A percentile compares a stretch with the other conserved stretches of the same genome.
Conservation (phyloP, 306 rosid genomes). For the Pterocarpus macrocarpus region DNA sequence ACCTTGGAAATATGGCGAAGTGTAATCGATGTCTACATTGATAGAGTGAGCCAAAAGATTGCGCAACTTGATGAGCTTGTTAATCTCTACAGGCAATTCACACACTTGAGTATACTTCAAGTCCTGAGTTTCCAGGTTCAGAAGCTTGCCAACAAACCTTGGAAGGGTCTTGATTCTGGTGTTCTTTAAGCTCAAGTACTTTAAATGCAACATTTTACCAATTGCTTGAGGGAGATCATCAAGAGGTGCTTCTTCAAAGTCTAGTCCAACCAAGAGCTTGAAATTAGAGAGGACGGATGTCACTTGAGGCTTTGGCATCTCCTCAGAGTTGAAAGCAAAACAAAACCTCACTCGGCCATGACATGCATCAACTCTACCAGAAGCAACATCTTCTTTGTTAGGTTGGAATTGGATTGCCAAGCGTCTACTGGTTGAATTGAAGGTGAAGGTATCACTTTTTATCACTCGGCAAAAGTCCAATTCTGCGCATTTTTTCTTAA, state of each 20-base stretch:
- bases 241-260: constrained; percentile 26
- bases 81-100: too few species aligned
- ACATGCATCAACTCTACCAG: background rate
- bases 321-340: background rate
- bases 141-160: constrained; percentile 15
- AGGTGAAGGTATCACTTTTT: background rate
- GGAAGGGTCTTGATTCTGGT: background rate
- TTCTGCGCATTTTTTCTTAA: background rate
- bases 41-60: constrained; percentile 9
- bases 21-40: background rate
- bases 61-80: background rate
- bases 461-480: constrained; percentile 4
- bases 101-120: background rate
- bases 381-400: background rate
- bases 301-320: background rate
- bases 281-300: background rate
- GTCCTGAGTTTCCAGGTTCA: background rate
- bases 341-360: background rate
- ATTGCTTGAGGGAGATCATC: background rate
- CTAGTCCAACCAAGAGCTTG: background rate
- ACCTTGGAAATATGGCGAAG: too few species aligned
- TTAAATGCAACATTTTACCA: background rate
- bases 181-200: background rate
- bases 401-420: constrained; percentile 2
- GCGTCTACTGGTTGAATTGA: background rate